A percentile compares a stretch with the other conserved stretches of the same genome.
Conservation (phyloP, 257 asterid species). For the Jasminum sambac region DNA sequence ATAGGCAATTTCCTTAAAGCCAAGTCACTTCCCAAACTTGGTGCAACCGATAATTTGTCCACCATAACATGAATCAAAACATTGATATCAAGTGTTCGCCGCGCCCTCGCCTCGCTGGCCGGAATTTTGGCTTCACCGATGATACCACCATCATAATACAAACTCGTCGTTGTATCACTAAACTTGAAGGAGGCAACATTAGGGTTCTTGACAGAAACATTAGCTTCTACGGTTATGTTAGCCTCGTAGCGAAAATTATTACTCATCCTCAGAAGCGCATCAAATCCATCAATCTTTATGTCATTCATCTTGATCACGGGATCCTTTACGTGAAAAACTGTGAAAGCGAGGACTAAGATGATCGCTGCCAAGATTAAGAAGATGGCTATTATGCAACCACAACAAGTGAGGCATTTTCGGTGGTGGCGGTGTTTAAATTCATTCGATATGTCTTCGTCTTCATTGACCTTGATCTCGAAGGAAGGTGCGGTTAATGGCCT, state of each 20-base stretch:
- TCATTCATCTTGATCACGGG: conserved; percentile 27
- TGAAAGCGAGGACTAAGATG: conserved; percentile 25
- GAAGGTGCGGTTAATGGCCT: neutral
- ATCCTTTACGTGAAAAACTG: conserved; percentile 33
- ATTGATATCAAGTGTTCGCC: conserved; percentile 27
- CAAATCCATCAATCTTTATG: conserved; percentile 27
- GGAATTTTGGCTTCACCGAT: conserved; percentile 26
- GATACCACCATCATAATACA: conserved; percentile 22
- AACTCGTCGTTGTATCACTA: neutral
- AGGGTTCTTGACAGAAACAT: conserved; percentile 34
- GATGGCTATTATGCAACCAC: conserved; percentile 31
- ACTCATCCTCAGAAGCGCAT: neutral
- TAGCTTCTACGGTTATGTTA: conserved; percentile 26
- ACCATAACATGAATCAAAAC: conserved; percentile 16
- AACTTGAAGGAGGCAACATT: conserved; percentile 36
- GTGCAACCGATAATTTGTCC: conserved; percentile 24
- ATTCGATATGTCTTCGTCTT: neutral
- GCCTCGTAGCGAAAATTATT: conserved; percentile 3
- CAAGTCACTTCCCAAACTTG: conserved; percentile 27
- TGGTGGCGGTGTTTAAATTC: conserved; percentile 5
- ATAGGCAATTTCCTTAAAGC: conserved; percentile 28
- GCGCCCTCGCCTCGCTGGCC: conserved; percentile 12
- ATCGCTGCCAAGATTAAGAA: conserved; percentile 17
- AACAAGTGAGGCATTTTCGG: conserved; percentile 30
- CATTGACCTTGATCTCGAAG: neutral